Evolutionary conservation across 2,329 filamentous ascomycete genomes (phyloP).

Genomic region (Alternaria alternata): DNA sequence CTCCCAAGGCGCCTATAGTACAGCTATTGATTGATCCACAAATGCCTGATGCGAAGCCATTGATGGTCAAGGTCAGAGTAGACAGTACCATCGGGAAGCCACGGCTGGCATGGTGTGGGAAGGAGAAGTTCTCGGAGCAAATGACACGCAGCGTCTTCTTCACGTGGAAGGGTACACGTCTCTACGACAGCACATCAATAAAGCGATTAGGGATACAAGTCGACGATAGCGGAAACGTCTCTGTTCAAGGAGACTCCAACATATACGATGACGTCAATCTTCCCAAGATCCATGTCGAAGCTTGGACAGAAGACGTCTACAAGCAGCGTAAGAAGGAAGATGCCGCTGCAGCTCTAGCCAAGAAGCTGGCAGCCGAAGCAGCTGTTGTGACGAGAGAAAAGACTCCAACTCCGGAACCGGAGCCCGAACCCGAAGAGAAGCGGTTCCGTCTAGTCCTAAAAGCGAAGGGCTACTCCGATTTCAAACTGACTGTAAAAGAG

Average conservation of each 20-base stretch:
- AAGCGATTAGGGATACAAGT: constrained; percentile 58
- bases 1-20: constrained; percentile 52
- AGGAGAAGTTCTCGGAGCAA: constrained; percentile 63
- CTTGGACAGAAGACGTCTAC: constrained; percentile 74
- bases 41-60: constrained; percentile 66
- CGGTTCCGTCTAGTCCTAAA: constrained; percentile 60
- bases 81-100: constrained; percentile 73
- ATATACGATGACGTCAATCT: constrained; percentile 60
- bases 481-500: constrained; percentile 59
- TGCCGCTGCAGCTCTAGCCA: constrained; percentile 36
- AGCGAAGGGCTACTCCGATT: constrained; percentile 60
- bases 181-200: constrained; percentile 77
- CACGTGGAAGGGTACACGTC: constrained; percentile 76
- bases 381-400: constrained; percentile 23
- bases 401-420: constrained; percentile 29
- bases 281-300: constrained; percentile 74
- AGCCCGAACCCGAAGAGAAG: constrained; percentile 28
- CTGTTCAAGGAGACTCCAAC: constrained; percentile 52
- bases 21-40: constrained; percentile 73
- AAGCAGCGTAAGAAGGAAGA: constrained; percentile 57
- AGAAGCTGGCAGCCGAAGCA: constrained; percentile 51
- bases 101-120: constrained; percentile 72
- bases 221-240: constrained; percentile 51
- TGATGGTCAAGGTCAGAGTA: constrained; percentile 72
- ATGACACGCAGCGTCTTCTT: constrained; percentile 70